Base-by-base conservation (phyloP, 2,329 filamentous ascomycete genomes). In the Arthrobotrys conoides region DNA sequence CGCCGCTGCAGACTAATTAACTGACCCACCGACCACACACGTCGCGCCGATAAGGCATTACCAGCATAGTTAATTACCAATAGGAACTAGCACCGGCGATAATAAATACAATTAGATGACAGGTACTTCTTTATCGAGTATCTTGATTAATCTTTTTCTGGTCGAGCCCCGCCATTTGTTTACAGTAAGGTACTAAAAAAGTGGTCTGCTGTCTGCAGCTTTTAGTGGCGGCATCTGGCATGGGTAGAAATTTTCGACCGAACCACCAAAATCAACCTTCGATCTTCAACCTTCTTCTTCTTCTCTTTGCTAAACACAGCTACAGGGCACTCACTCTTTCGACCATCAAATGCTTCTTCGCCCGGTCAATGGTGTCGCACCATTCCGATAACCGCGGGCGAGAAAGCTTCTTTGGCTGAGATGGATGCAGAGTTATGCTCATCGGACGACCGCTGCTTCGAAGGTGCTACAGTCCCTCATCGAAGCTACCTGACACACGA, bases 391-490 rank as follows among this genome's bases (percentile, higher is more conserved):
- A 66, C 44, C 55, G 41, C 69, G 57, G 44, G 48, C 59, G 69
- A 65, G 53, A 57, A 36, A 8, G 48, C 46, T 44, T 49, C 55
- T 27, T 63, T 63, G 64, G 64, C 75, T 72, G 68, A 71, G 68
- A 78, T 78, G 75, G 75, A 71, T 71, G 75, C 44, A 49, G 48
- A 72, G 68, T 71, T 68, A 78, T 78, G 75, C 75, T 78, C 75
- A 67, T 78, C 75, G 75, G 75, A 72, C 75, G 68, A 68, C 68
- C 63, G 75, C 68, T 78, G 68, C 75, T 78, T 71, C 75, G 63
- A 69, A 68, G 68, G 68, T 68, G 68, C 75, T 67, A 49, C 64
- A 63, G 33, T 33, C 27, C 30, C 41, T 24, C 63, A 63, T 46
- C 53, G 18, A 68, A 66, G 49, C 61, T 73, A 51, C 33, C 38